Evolutionary conservation across 2,329 filamentous ascomycete species (phyloP), one percentile per base, ranked within the genome.

Genomic region (Tolypocladium pustulatum): DNA sequence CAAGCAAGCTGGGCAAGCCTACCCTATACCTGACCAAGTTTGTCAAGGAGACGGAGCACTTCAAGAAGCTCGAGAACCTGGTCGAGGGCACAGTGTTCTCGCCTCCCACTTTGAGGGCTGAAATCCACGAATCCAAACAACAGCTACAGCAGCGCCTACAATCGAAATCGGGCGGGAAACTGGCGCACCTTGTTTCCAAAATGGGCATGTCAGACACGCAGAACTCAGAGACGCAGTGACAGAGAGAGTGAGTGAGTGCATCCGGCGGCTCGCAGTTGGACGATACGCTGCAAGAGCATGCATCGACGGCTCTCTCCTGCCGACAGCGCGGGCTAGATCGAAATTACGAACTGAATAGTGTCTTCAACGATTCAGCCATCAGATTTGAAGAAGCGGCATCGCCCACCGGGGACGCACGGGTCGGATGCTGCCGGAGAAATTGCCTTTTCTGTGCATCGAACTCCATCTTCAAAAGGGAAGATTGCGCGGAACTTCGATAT

Each of bases 11-110:
- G 20, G 67, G 73, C 53, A 70, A 71, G 56, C 74, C 76, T 17
- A 72, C 74, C 17, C 71, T 82, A 55, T 83, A 80, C 63, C 69
- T 80, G 60, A 83, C 77, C 54, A 75, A 73, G 53, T 74, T 78
- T 54, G 74, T 82, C 53, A 74, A 75, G 57, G 75, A 78, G 59
- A 74, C 73, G 57, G 73, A 76, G 55, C 70, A 67, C 57, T 68
- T 75, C 58, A 73, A 71, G 63, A 68, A 65, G 34, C 69, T 75
- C 46, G 73, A 71, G 32, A 71, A 73, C 22, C 66, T 74, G 55
- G 60, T 74, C 12, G 75, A 73, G 55, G 69, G 70, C 13, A 69
- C 68, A 7, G 63, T 56, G 13, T 43, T 54, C 32, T 63, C 61
- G 30, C 60, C 61, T 17, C 54, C 62, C 1, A 40, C 57, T 15